Base-by-base conservation (phyloP, 768 basidiomycete genomes). In the Podaxis sp. region DNA sequence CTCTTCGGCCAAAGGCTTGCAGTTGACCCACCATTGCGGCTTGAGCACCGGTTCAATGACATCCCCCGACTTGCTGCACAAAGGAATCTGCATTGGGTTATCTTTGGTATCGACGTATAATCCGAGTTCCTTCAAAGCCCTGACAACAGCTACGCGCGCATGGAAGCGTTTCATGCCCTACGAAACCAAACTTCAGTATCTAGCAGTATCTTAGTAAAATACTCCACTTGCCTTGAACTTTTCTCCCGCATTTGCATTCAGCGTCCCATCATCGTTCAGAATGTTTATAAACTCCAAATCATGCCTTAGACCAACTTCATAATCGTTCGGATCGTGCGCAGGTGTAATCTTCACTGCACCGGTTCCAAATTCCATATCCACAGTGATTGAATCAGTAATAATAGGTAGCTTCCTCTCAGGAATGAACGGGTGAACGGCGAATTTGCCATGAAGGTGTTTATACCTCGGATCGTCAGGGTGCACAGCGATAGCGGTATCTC, bases 331-430 rank as follows among this genome's bases (percentile, higher is more conserved):
- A 71, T 98, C 97, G 70, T 98, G 97, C 0, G 96, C 97, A 14
- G 97, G 97, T 0, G 97, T 98, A 68, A 98, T 98, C 78, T 99
- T 98, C 55, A 98, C 96, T 0, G 96, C 97, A 71, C 97, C 97
- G 32, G 97, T 99, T 38, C 97, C 97, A 66, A 98, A 98, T 9
- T 83, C 81, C 88, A 93, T 97, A 70, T 98, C 96, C 61, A 97
- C 96, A 54, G 91, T 79, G 71, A 94, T 89, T 21, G 82, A 77
- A 69, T 98, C 96, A 28, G 86, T 80, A 60, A 98, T 77, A 71
- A 99, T 96, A 13, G 93, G 96, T 50, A 99, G 78, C 14, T 86
- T 84, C 50, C 97, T 87, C 61, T 86, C 74, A 0, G 77, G 73
- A 51, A 96, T 74, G 79, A 99, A 98, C 0, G 97, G 97, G 71